Conservation (phyloP, 306 rosid species). For the Quercus rubra region DNA sequence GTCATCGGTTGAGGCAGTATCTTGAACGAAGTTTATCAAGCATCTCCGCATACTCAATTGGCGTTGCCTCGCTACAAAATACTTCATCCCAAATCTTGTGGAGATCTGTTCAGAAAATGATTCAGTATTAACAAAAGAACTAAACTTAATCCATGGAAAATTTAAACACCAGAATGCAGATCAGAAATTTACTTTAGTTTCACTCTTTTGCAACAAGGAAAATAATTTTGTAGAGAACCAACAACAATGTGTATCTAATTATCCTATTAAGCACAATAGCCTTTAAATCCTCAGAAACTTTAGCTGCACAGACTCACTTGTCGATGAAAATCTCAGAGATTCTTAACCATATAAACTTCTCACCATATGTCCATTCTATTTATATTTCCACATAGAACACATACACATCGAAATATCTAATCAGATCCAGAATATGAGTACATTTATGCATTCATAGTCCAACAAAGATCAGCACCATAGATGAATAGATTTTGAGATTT, state of each 20-base stretch:
- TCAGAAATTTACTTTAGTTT: no score
- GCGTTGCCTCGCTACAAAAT: slow-evolving; percentile 65
- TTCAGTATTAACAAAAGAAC: slow-evolving; percentile 4
- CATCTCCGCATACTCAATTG: slow-evolving; percentile 62
- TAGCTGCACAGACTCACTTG: no score
- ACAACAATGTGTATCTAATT: not conserved
- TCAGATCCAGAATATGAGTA: not conserved
- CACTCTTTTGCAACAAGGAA: not conserved
- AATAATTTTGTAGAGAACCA: not conserved
- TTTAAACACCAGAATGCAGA: not conserved
- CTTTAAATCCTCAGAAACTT: no score
- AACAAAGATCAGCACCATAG: not conserved
- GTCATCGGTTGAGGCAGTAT: slow-evolving; percentile 45
- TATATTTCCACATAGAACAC: no score
- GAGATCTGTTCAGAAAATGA: slow-evolving; percentile 48
- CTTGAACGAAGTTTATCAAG: slow-evolving; percentile 66
- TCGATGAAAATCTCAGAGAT: no score
- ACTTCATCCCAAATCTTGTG: slow-evolving; percentile 76
- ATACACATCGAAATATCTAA: no score
- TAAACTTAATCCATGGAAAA: not conserved
- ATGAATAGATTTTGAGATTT: not conserved
- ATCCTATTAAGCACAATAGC: no score
- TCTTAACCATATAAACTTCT: no score
- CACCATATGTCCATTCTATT: no score
- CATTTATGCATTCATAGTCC: not conserved